A percentile compares a stretch with the other conserved stretches of the same genome.
These are phyloP conservation scores for Penicillium pancosmium DNA, from an alignment of 495 filamentous ascomycete genomes.

Conservation along the genomic window DNA sequence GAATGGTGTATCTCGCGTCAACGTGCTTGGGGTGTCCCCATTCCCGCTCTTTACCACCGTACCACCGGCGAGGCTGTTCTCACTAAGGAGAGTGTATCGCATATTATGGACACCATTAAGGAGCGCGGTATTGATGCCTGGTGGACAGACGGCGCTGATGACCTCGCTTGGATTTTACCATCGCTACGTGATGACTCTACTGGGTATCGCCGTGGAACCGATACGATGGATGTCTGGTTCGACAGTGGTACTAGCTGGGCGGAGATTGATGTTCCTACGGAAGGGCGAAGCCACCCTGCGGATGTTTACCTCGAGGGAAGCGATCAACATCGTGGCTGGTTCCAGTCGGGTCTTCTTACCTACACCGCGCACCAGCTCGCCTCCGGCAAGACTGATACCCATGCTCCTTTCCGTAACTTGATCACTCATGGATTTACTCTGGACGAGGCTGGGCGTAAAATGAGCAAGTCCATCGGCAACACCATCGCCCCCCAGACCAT, in stretches of 20 bases:
- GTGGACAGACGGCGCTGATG: slow-evolving; percentile 82
- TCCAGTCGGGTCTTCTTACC: slow-evolving; percentile 97
- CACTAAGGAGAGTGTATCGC: slow-evolving; percentile 75
- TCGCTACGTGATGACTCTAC: slow-evolving; percentile 46
- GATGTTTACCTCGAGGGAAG: slow-evolving; percentile 93
- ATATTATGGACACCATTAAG: slow-evolving; percentile 80
- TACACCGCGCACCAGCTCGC: slow-evolving; percentile 64
- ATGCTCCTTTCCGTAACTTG: slow-evolving; percentile 77
- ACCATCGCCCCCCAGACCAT: slow-evolving; percentile 78
- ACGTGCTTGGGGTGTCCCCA: slow-evolving; percentile 94
- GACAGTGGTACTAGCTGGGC: slow-evolving; percentile 98
- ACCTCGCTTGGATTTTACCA: slow-evolving; percentile 71
- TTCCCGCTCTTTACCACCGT: slow-evolving; percentile 81
- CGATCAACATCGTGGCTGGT: slow-evolving; percentile 98
- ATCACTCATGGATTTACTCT: slow-evolving; percentile 96
- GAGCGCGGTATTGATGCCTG: slow-evolving; percentile 83
- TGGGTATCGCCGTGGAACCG: slow-evolving; percentile 73
- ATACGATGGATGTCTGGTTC: slow-evolving; percentile 99
- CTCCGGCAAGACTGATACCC: slow-evolving; percentile 36
- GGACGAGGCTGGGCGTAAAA: slow-evolving; percentile 87
- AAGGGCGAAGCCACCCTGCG: slow-evolving; percentile 57
- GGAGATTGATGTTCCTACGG: slow-evolving; percentile 40
- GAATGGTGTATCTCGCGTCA: slow-evolving; percentile 99
- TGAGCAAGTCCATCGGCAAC: slow-evolving; percentile 98
- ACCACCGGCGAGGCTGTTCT: slow-evolving; percentile 70